A percentile compares a stretch with the other conserved stretches of the same genome.
Conservation (phyloP, 1,284 basidiomycete species). For the Marasmius tenuissimus region DNA sequence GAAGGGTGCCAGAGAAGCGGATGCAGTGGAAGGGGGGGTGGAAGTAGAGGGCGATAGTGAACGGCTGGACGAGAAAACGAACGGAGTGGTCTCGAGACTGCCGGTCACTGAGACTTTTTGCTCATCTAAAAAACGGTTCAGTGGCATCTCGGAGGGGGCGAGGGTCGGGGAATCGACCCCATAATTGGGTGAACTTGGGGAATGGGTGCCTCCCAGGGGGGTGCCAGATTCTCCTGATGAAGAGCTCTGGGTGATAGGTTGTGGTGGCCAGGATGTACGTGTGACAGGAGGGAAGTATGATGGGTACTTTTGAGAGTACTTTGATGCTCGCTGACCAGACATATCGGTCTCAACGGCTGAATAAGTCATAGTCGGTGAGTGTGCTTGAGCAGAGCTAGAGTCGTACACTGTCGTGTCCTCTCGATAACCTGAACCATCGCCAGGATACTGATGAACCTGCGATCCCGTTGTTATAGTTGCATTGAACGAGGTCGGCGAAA, state of each 20-base stretch:
- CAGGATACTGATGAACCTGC: conserved; percentile 36
- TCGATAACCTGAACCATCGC: conserved; percentile 25
- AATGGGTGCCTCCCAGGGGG: conserved; percentile 44
- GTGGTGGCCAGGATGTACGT: conserved; percentile 51
- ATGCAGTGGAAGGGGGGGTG: conserved; percentile 65
- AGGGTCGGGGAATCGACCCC: conserved; percentile 46
- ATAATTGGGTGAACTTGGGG: conserved; percentile 48
- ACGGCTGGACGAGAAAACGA: conserved; percentile 62
- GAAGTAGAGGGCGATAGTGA: conserved; percentile 71
- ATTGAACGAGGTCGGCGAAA: conserved; percentile 28
- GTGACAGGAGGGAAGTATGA: conserved; percentile 35
- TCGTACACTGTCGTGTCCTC: conserved; percentile 14
- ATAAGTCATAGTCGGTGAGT: conserved; percentile 51
- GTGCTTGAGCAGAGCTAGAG: conserved; percentile 40
- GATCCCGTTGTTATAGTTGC: conserved; percentile 24
- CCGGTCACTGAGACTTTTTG: conserved; percentile 55
- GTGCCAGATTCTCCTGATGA: conserved; percentile 43
- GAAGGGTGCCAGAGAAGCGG: conserved; percentile 64
- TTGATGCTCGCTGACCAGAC: conserved; percentile 42
- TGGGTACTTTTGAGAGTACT: conserved; percentile 59
- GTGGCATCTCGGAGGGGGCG: conserved; percentile 56
- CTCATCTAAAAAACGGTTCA: conserved; percentile 59
- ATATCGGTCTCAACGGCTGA: conserved; percentile 39
- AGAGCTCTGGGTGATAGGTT: conserved; percentile 40
- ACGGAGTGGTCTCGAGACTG: conserved; percentile 56